phyloP scores from a whole-genome alignment of 2,329 filamentous ascomycete species.

The Annulohypoxylon truncatum region DNA sequence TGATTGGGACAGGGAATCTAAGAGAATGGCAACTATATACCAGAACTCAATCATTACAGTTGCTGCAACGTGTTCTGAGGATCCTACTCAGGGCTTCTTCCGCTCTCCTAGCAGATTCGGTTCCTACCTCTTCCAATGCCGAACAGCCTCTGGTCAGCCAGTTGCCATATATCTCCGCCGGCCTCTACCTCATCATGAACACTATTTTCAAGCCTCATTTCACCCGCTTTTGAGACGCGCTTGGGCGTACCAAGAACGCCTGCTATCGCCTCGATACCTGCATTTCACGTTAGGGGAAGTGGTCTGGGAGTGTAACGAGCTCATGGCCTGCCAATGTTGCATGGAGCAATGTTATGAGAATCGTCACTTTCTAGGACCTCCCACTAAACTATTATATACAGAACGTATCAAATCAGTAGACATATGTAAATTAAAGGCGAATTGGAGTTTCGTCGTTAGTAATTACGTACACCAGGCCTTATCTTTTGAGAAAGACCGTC shows the following conservation, averaged over 20 bases:
- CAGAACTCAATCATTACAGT: conserved; percentile 6
- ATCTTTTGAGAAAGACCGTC: conserved; percentile 3
- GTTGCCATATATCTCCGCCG: neutral
- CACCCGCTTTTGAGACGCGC: neutral
- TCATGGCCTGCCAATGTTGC: neutral
- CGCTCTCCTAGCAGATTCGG: neutral
- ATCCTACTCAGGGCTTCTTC: neutral
- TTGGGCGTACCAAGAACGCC: conserved; percentile 4
- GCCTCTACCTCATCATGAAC: neutral
- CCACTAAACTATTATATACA: neutral
- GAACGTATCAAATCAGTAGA: neutral
- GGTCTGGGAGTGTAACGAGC: conserved; percentile 6
- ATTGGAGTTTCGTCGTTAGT: neutral
- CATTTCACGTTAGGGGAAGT: neutral
- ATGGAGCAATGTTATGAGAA: neutral
- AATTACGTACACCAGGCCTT: neutral
- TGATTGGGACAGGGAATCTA: conserved; percentile 20
- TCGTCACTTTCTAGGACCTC: neutral
- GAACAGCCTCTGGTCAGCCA: neutral
- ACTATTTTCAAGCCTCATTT: neutral
- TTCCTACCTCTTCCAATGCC: neutral
- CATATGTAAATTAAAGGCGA: neutral
- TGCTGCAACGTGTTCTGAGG: neutral
- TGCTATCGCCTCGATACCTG: conserved; percentile 4
- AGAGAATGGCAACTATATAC: conserved; percentile 25